These are phyloP conservation scores for Yamadazyma buinensis DNA, from an alignment of 1,139 yeast species.

Conservation along the genomic window DNA sequence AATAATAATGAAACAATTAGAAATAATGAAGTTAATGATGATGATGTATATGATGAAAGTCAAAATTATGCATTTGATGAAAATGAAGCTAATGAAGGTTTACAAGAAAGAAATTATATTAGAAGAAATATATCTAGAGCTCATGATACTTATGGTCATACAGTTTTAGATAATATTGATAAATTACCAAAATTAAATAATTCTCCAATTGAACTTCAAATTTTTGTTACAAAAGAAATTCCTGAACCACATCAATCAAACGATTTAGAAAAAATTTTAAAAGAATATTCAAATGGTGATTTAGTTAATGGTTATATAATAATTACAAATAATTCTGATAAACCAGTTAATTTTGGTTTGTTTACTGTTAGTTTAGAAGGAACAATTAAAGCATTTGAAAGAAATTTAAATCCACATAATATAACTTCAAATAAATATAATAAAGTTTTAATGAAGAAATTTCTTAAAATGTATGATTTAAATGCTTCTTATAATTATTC, in stretches of 20 bases:
- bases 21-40: constrained; percentile 2
- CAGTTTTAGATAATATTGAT: constrained; percentile 46
- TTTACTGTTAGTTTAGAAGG: constrained; percentile 48
- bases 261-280: constrained; percentile 41
- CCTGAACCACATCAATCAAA: constrained; percentile 33
- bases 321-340: constrained; percentile 36
- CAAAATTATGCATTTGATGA: constrained; percentile 24
- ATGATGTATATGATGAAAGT: constrained; percentile 14
- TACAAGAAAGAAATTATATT: constrained; percentile 4
- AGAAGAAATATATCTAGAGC: constrained; percentile 6
- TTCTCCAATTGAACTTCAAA: constrained; percentile 43
- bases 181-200: constrained; percentile 28
- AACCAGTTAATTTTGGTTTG: constrained; percentile 41
- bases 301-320: constrained; percentile 35
- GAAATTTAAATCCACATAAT: constrained; percentile 5
- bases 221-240: constrained; percentile 39
- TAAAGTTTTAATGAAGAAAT: constrained; percentile 39
- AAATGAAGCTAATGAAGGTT: constrained; percentile 15
- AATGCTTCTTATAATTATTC: constrained; percentile 44
- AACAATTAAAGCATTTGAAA: constrained; percentile 36
- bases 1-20: constrained; percentile 5
- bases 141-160: constrained; percentile 31
- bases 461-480: constrained; percentile 45
- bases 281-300: constrained; percentile 43
- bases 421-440: constrained; percentile 21